Percentiles rank a stretch among this genome's conserved stretches.
Evolutionary conservation across 192 early-diverging fungal genomes (phyloP).

Genomic region (Coemansia sp.): DNA sequence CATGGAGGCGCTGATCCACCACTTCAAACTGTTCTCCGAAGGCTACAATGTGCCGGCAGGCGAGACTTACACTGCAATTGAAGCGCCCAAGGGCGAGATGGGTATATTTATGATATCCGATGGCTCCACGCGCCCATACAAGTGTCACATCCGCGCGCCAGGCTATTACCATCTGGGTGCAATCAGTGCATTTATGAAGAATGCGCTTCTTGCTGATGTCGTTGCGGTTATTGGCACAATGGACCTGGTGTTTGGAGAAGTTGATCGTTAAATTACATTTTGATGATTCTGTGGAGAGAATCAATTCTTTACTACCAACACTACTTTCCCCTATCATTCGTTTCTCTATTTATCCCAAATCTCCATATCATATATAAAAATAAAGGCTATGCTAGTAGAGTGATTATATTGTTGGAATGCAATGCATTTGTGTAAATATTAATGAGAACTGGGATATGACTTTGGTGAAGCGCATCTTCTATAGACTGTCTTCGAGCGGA

Average conservation of each 20-base stretch:
- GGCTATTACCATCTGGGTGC: slow-evolving; percentile 93
- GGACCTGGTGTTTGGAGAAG: slow-evolving; percentile 98
- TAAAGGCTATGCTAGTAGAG: background rate
- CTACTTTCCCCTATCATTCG: background rate
- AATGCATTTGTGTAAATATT: background rate
- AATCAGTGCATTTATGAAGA: slow-evolving; percentile 86
- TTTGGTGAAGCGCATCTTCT: background rate
- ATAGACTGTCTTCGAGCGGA: slow-evolving; percentile 18
- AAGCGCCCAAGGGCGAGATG: slow-evolving; percentile 99
- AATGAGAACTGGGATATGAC: no score
- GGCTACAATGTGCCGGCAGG: slow-evolving; percentile 96
- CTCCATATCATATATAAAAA: background rate
- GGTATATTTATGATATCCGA: slow-evolving; percentile 93
- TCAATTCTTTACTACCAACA: slow-evolving; percentile 2
- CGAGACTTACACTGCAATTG: slow-evolving; percentile 96
- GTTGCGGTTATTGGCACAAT: slow-evolving; percentile 97
- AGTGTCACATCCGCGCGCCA: slow-evolving; percentile 96
- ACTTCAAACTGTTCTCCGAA: slow-evolving; percentile 99
- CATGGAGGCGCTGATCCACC: slow-evolving; percentile 99
- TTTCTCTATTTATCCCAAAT: no score
- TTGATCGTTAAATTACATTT: slow-evolving; percentile 63
- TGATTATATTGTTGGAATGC: background rate
- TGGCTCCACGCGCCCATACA: slow-evolving; percentile 92
- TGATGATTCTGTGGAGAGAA: background rate
- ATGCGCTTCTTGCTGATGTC: slow-evolving; percentile 92